Conservation (phyloP, 2,329 filamentous ascomycete genomes). For the Knoxdaviesia proteae region DNA sequence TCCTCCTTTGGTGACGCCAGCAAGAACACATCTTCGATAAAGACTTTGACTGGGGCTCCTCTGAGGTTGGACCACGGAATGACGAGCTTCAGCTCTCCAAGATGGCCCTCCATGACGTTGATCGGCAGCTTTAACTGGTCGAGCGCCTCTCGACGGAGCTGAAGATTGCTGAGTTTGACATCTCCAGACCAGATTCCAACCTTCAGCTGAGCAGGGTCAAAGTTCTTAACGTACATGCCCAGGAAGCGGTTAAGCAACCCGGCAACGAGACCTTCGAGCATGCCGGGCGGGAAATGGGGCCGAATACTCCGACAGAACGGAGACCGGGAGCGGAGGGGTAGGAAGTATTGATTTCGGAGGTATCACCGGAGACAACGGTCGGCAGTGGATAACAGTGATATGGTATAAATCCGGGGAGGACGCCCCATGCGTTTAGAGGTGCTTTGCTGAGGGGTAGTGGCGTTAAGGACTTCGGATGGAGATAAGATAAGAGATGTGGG, state of each 20-base stretch:
- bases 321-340: no score
- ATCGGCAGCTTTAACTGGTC: conserved; percentile 93
- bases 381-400: no score
- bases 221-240: conserved; percentile 99
- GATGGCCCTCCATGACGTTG: conserved; percentile 87
- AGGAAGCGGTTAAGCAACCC: conserved; percentile 96
- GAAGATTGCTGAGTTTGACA: conserved; percentile 81
- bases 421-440: no score
- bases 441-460: no score
- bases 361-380: no score
- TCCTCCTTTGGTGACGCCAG: conserved; percentile 92
- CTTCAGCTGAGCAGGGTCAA: conserved; percentile 92
- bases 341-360: no score
- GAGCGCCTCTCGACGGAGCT: conserved; percentile 82
- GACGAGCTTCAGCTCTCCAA: conserved; percentile 74
- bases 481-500: no score
- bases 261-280: conserved; percentile 94
- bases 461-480: no score
- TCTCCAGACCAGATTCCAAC: conserved; percentile 98
- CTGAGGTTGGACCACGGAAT: conserved; percentile 97
- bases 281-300: conserved; percentile 14
- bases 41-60: conserved; percentile 81
- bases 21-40: conserved; percentile 92
- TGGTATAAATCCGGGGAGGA: no score
- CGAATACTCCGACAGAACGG: no score